Percentiles rank a stretch among this genome's conserved stretches.
Conservation (phyloP, 1,139 yeast species). For the Protomyces inundatus region DNA sequence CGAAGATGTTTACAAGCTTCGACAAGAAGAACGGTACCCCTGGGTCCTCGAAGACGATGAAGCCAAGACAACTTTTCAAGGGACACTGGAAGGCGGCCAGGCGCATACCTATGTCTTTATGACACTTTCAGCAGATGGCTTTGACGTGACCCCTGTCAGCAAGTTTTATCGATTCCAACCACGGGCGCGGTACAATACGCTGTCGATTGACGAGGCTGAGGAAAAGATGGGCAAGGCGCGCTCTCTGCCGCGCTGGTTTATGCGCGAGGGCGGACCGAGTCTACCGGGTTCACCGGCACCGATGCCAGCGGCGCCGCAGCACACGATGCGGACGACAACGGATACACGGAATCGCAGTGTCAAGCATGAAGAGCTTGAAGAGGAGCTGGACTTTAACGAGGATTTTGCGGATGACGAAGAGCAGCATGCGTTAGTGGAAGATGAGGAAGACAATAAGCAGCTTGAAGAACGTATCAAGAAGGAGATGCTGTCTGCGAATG, state of each 20-base stretch:
- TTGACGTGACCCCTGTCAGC: constrained; percentile 43
- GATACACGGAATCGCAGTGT: constrained; percentile 1
- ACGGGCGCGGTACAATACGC: constrained; percentile 84
- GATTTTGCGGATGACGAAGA: constrained; percentile 98
- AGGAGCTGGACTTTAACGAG: constrained; percentile 90
- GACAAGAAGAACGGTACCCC: constrained; percentile 94
- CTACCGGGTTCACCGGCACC: constrained; percentile 26
- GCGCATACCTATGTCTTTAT: constrained; percentile 80
- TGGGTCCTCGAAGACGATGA: constrained; percentile 98
- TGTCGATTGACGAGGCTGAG: constrained; percentile 94
- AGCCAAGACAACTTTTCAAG: constrained; percentile 90
- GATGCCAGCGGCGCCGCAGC: constrained; percentile 11
- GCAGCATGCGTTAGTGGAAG: constrained; percentile 96
- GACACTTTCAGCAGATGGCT: constrained; percentile 29
- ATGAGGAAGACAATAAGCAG: constrained; percentile 88
- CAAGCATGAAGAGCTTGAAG: constrained; percentile 47
- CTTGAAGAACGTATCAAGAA: constrained; percentile 82
- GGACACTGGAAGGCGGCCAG: constrained; percentile 91
- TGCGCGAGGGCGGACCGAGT: constrained; percentile 49
- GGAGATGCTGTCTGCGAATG: constrained; percentile 83
- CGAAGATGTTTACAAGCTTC: constrained; percentile 70
- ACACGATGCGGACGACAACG: constrained; percentile 20
- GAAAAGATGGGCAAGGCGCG: constrained; percentile 49
- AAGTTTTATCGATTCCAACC: constrained; percentile 91
- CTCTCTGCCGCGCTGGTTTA: constrained; percentile 83